These are phyloP conservation scores for Spergularia marina DNA, from an alignment of 148 eudicot genomes.

Conservation along the genomic window DNA sequence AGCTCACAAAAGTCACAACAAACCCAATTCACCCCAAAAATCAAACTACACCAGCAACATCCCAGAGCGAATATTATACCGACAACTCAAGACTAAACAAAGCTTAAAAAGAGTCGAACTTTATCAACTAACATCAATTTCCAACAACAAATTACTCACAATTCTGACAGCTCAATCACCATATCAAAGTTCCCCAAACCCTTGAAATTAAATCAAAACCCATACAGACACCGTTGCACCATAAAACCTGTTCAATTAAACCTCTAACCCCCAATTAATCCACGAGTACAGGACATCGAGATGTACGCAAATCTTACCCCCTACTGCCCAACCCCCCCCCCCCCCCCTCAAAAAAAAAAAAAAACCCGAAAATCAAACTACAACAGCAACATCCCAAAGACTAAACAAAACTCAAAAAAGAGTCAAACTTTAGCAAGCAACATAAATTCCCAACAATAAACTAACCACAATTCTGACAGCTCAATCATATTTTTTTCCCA, in stretches of 20 bases:
- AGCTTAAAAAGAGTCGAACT: neutral
- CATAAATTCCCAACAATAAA: neutral
- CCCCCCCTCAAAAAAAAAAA: no score
- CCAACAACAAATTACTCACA: neutral
- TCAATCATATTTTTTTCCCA: neutral
- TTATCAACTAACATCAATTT: neutral
- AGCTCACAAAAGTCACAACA: neutral
- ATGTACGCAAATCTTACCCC: no score
- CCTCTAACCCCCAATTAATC: no score
- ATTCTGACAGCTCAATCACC: neutral
- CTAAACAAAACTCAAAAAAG: no score
- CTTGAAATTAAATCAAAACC: neutral
- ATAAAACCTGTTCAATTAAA: no score
- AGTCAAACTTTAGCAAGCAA: no score
- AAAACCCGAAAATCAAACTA: no score
- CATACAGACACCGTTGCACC: no score
- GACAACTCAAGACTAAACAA: neutral
- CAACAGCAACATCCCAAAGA: no score
- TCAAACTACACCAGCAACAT: neutral
- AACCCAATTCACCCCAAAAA: neutral
- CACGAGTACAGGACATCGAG: no score
- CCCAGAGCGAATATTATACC: neutral
- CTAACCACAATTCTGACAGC: neutral
- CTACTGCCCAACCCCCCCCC: no score
- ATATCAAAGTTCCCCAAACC: neutral